Conservation (phyloP, 352 stramenopile genomes). For the Pythium scleroteichum region DNA sequence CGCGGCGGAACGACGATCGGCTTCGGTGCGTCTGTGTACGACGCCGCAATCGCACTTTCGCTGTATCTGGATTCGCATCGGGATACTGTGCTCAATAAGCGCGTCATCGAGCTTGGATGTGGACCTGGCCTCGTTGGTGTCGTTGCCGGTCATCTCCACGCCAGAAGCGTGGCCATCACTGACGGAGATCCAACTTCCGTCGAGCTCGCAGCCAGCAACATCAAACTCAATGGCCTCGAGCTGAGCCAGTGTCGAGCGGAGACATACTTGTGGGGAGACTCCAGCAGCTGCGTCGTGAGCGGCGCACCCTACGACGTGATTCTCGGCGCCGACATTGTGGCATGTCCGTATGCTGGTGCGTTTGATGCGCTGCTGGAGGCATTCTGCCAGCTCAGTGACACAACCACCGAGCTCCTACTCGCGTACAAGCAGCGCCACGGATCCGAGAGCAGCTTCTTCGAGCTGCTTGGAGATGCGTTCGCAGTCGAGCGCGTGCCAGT, state of each 20-base stretch:
- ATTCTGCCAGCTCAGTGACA: slow-evolving; percentile 41
- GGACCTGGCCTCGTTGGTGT: slow-evolving; percentile 75
- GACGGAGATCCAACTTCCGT: slow-evolving; percentile 76
- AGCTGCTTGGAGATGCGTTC: slow-evolving; percentile 50
- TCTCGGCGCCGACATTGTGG: slow-evolving; percentile 79
- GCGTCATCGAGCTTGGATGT: slow-evolving; percentile 72
- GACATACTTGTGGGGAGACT: slow-evolving; percentile 67
- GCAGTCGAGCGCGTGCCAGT: slow-evolving; percentile 38
- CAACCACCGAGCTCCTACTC: slow-evolving; percentile 56
- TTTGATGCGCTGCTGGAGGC: slow-evolving; percentile 66
- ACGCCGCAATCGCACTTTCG: slow-evolving; percentile 73
- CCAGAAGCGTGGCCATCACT: slow-evolving; percentile 52
- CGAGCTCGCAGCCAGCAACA: slow-evolving; percentile 61
- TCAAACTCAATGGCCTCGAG: slow-evolving; percentile 37
- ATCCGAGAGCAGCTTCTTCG: slow-evolving; percentile 69
- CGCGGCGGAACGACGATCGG: slow-evolving; percentile 66
- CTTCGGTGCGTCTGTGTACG: slow-evolving; percentile 84
- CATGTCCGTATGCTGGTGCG: slow-evolving; percentile 72
- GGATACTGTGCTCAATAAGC: slow-evolving; percentile 48
- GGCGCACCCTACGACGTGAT: slow-evolving; percentile 62
- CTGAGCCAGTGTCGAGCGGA: slow-evolving; percentile 33
- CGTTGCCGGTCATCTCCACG: slow-evolving; percentile 55
- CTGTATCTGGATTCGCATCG: slow-evolving; percentile 70
- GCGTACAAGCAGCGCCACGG: slow-evolving; percentile 78
- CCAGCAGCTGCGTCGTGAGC: slow-evolving; percentile 30